Evolutionary conservation across 805 yeast genomes (phyloP), one percentile per base, ranked within the genome.

Genomic region (Candida berthetii): DNA sequence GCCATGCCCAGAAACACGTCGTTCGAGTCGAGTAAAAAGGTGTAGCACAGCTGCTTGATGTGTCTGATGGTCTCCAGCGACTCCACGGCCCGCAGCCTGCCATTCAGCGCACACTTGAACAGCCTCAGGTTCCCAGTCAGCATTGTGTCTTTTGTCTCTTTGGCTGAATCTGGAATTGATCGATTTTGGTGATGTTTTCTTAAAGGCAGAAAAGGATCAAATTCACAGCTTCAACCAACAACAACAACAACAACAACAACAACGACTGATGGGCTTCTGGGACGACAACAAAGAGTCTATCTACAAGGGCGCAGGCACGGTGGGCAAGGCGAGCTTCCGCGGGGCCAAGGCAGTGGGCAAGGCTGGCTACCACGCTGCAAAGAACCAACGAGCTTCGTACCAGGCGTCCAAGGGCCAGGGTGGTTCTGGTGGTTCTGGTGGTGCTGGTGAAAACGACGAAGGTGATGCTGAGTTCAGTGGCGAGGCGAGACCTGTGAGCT

Each of bases 311-410:
- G 44, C 64, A 3, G 49, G 56, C 3, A 48, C 64, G 2, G 68
- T 64, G 2, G 69, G 70, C 3, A 64, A 64, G 38, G 51, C 52
- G 27, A 56, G 68, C 14, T 63, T 55, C 46, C 55, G 58, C 33
- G 72, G 72, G 10, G 63, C 72, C 0, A 68, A 66, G 42, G 57
- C 43, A 15, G 69, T 64, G 1, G 66, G 69, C 7, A 66, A 66
- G 47, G 57, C 69, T 2, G 71, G 72, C 8, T 66, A 66, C 38
- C 45, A 57, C 19, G 69, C 68, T 1, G 64, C 66, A 7, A 66
- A 66, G 47, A 61, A 58, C 39, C 64, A 58, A 20, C 54, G 36
- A 22, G 38, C 36, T 15, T 25, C 18, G 3, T 14, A 55, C 38
- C 51, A 55, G 31, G 44, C 42, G 16, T 45, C 43, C 35, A 53